A percentile compares a stretch with the other conserved stretches of the same genome.
Evolutionary conservation across 345 rosid genomes (phyloP).

Genomic region (Turnera subulata): DNA sequence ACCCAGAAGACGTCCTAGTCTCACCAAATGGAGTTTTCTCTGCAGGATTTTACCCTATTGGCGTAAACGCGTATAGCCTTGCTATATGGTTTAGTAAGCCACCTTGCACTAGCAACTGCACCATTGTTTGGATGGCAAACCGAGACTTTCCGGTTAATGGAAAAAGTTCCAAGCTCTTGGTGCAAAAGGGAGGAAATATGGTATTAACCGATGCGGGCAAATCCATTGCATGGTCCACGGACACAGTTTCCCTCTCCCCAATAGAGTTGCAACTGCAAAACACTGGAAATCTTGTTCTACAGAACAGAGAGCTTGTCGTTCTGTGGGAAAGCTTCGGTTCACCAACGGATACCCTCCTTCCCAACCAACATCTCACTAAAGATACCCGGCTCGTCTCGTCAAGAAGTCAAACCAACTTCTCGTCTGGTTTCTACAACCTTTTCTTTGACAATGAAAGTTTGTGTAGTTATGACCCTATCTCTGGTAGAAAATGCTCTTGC

Average conservation of each 20-base stretch:
- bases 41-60: too few species aligned
- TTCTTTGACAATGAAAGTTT: conserved; percentile 1
- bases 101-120: too few species aligned
- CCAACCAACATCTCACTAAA: background rate
- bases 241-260: background rate
- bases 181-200: conserved; percentile 10
- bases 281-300: conserved; percentile 3
- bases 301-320: background rate
- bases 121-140: too few species aligned
- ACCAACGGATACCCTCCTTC: conserved; percentile 7
- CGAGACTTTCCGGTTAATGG: too few species aligned
- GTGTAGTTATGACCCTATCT: conserved; percentile 6
- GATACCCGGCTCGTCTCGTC: conserved; percentile 1
- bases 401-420: conserved; percentile 1
- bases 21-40: too few species aligned
- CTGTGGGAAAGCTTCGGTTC: conserved; percentile 6
- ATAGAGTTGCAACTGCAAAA: background rate
- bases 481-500: too few species aligned
- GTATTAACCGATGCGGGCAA: conserved; percentile 20
- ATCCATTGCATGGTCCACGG: conserved; percentile 4
- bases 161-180: too few species aligned
- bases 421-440: conserved; percentile 7
- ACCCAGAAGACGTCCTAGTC: too few species aligned
- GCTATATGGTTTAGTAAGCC: too few species aligned
- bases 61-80: too few species aligned